Base-by-base conservation (phyloP, 805 yeast genomes). In the Cyberlindnera xishuangbannaensis region DNA sequence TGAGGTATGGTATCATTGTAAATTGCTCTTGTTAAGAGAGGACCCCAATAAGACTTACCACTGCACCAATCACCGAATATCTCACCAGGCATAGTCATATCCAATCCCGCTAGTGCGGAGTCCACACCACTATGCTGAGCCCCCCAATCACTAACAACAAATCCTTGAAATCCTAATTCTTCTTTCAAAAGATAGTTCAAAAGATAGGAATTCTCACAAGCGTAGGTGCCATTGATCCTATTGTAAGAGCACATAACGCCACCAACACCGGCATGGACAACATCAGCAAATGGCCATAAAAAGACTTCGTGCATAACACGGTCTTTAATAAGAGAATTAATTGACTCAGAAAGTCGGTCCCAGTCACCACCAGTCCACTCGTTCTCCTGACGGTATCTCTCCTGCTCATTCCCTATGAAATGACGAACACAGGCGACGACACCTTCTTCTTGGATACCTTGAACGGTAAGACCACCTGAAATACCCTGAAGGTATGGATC, bases 91-190 rank as follows among this genome's bases (percentile, higher is more conserved):
- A 77, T 75, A 10, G 71, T 61, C 80, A 78, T 73, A 53, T 78
- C 83, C 22, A 74, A 54, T 3, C 84, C 84, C 2, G 79, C 65
- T 16, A 73, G 53, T 1, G 72, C 76, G 1, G 78, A 65, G 31
- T 65, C 62, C 5, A 75, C 73, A 6, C 83, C 82, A 7, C 69
- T 50, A 43, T 70, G 77, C 39, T 70, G 77, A 5, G 78, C 82
- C n/a, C 73, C 75, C 80, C 82, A 75, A 48, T 76, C 83, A 18
- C 78, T 65, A 36, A 75, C 68, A n/a, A 76, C 77, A 51, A 73
- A 76, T 0, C 83, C 83, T 55, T 76, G 81, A 47, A 76, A 77
- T 1, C 81, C 82, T 32, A 75, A 53, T 51, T 77, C 81, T 30
- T 69, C 77, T 53, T 76, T 77, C 42, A 77, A 55, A 17, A 77